phyloP scores from a whole-genome alignment of 2,329 filamentous ascomycete species.

The Alternaria sp. region DNA sequence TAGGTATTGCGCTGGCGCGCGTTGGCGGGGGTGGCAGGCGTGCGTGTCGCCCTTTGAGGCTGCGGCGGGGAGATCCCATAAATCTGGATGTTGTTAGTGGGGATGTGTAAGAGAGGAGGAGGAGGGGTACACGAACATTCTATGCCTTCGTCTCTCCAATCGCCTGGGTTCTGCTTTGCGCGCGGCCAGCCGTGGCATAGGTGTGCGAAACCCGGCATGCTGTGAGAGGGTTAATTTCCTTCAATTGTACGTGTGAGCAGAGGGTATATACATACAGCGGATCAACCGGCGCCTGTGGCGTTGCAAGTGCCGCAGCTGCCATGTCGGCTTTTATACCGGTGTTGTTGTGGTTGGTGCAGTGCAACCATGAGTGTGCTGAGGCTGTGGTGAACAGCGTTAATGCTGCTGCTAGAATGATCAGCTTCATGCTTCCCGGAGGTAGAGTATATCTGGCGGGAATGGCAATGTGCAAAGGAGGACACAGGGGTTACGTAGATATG shows the following conservation, averaged over 20 bases:
- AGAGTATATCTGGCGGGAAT: fast-evolving
- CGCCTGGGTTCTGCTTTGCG: conserved; percentile 14
- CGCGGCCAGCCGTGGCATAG: conserved; percentile 20
- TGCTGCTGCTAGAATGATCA: background rate
- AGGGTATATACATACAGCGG: background rate
- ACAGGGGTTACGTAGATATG: background rate
- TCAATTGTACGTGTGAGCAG: background rate
- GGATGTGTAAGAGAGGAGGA: background rate
- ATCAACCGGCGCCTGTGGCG: background rate
- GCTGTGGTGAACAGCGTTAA: conserved; percentile 5
- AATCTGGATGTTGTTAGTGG: background rate
- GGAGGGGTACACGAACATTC: background rate
- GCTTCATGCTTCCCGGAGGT: background rate
- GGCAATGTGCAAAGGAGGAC: background rate
- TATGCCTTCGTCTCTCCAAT: background rate
- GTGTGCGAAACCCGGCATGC: conserved; percentile 3
- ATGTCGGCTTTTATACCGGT: background rate
- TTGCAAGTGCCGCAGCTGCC: background rate
- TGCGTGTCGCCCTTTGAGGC: conserved; percentile 11
- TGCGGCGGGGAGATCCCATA: conserved; percentile 10
- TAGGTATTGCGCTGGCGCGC: conserved; percentile 16
- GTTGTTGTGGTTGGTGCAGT: conserved; percentile 35
- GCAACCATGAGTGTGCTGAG: conserved; percentile 34
- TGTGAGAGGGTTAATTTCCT: background rate
- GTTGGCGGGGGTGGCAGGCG: conserved; percentile 25